These are phyloP conservation scores for Tricharina praecox DNA, from an alignment of 495 filamentous ascomycete species.

Conservation along the genomic window DNA sequence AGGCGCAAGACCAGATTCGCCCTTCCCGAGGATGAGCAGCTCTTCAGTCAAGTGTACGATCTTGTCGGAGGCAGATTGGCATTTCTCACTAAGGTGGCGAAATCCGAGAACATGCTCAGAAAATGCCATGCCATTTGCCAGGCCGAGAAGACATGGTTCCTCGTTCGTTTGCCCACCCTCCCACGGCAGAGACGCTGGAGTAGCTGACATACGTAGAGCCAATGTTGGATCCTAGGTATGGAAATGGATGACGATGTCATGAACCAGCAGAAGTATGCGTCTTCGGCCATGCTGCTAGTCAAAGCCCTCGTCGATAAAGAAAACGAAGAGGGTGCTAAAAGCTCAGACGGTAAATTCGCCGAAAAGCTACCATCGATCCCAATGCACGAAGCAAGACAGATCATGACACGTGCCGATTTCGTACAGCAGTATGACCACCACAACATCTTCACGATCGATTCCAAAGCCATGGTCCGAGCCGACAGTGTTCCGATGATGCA, in stretches of 20 bases:
- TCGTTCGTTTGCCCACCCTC: slow-evolving; percentile 25
- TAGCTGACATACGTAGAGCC: slow-evolving; percentile 34
- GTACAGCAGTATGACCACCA: slow-evolving; percentile 81
- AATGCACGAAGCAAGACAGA: slow-evolving; percentile 66
- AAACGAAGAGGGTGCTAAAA: slow-evolving; percentile 44
- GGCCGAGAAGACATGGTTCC: slow-evolving; percentile 79
- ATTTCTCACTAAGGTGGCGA: slow-evolving; percentile 74
- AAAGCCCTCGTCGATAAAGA: slow-evolving; percentile 72
- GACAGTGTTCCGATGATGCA: slow-evolving; percentile 92
- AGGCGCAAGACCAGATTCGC: slow-evolving; percentile 54
- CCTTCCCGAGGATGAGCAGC: slow-evolving; percentile 35
- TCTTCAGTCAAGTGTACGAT: slow-evolving; percentile 62
- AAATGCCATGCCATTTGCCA: slow-evolving; percentile 63
- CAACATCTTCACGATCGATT: slow-evolving; percentile 91
- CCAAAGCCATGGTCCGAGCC: slow-evolving; percentile 69
- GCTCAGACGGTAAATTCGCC: slow-evolving; percentile 35
- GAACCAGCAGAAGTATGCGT: slow-evolving; percentile 94
- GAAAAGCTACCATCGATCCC: slow-evolving; percentile 69
- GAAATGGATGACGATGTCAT: slow-evolving; percentile 99
- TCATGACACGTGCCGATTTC: slow-evolving; percentile 95
- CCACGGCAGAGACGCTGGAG: no score
- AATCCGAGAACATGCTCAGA: slow-evolving; percentile 54
- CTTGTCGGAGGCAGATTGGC: slow-evolving; percentile 71
- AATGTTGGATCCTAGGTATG: slow-evolving; percentile 79
- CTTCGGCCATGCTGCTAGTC: slow-evolving; percentile 85